Conservation (phyloP, 176 grass and related monocot species). For the Cenchrus americanus region DNA sequence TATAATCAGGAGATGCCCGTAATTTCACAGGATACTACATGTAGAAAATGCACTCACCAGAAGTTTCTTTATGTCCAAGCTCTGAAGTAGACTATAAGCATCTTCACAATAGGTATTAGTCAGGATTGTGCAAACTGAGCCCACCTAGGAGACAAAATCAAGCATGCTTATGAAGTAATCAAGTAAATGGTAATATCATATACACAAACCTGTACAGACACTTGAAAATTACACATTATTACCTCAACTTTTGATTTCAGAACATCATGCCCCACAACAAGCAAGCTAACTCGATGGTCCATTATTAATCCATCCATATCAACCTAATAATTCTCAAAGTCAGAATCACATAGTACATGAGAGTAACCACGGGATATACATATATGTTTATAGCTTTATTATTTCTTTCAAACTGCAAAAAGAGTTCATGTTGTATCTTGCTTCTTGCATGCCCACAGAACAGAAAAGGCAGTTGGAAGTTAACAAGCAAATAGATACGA, state of each 20-base stretch:
- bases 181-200: slow-evolving; percentile 42
- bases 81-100: slow-evolving; percentile 57
- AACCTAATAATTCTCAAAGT: slow-evolving; percentile 51
- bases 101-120: slow-evolving; percentile 61
- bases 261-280: slow-evolving; percentile 72
- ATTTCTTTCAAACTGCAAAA: slow-evolving; percentile 22
- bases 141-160: slow-evolving; percentile 51
- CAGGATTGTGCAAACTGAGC: slow-evolving; percentile 62
- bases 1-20: slow-evolving; percentile 4
- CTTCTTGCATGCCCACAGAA: neutral
- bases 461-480: neutral
- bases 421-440: neutral
- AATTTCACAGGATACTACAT: neutral
- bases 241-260: slow-evolving; percentile 65
- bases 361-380: neutral
- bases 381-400: neutral
- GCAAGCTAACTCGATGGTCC: slow-evolving; percentile 49
- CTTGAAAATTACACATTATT: slow-evolving; percentile 38
- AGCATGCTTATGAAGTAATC: slow-evolving; percentile 50
- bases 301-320: slow-evolving; percentile 66
- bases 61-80: slow-evolving; percentile 63
- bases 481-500: slow-evolving; percentile 2
- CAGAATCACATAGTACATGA: slow-evolving; percentile 14
- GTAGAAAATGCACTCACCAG: slow-evolving; percentile 53
- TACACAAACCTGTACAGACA: slow-evolving; percentile 9